A percentile compares a stretch with the other conserved stretches of the same genome.
phyloP scores from a whole-genome alignment of 148 eudicot genomes.

The Beta vulgaris region DNA sequence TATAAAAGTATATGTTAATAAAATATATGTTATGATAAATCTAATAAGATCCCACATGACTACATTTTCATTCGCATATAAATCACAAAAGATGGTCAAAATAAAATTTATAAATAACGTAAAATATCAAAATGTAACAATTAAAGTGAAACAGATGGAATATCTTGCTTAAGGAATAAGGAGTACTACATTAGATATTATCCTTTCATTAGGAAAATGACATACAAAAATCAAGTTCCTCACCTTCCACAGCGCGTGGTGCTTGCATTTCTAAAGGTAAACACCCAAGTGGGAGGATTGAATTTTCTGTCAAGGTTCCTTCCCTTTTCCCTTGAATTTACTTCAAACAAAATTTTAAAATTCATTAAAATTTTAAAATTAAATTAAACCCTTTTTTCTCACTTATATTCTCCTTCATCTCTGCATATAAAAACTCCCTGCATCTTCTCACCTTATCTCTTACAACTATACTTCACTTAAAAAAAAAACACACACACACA shows the following conservation, averaged over 20 bases:
- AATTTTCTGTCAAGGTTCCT: constrained; percentile 15
- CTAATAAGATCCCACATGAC: too few species aligned
- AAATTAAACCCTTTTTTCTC: neutral
- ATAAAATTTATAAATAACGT: too few species aligned
- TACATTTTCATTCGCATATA: too few species aligned
- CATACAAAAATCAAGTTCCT: neutral
- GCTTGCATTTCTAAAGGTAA: neutral
- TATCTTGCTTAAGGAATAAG: too few species aligned
- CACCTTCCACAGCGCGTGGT: neutral
- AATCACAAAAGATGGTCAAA: too few species aligned
- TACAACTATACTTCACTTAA: constrained; percentile 5
- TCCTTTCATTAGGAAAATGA: neutral
- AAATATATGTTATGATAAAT: too few species aligned
- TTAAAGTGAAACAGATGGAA: too few species aligned
- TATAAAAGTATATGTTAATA: too few species aligned
- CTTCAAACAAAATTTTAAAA: neutral
- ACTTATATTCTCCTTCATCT: neutral
- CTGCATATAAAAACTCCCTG: neutral
- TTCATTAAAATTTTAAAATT: neutral
- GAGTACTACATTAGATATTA: too few species aligned
- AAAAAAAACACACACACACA: neutral
- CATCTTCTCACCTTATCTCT: neutral
- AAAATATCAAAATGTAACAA: too few species aligned
- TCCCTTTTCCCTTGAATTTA: constrained; percentile 9
- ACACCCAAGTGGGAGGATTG: neutral